Conservation (phyloP, 306 rosid genomes). For the Dalbergia cultrata region DNA sequence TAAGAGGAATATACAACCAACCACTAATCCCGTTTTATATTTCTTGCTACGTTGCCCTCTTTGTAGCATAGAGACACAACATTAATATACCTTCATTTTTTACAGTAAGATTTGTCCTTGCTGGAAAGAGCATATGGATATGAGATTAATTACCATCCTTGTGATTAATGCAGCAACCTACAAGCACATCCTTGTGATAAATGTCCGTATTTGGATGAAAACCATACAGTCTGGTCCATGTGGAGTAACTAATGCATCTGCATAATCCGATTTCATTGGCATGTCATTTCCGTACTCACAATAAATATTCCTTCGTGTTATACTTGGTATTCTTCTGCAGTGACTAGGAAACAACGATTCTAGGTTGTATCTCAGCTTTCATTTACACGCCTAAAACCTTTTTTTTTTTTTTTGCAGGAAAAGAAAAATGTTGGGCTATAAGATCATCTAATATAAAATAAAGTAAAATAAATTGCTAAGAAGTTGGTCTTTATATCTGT, state of each 20-base stretch:
- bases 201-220: conserved; percentile 16
- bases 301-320: conserved; percentile 15
- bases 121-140: neutral
- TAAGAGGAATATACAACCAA: neutral
- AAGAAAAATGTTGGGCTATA: neutral
- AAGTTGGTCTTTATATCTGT: neutral
- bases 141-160: neutral
- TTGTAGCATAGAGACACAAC: neutral
- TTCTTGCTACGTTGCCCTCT: neutral
- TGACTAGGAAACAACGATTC: conserved; percentile 4
- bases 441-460: neutral
- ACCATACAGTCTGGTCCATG: neutral
- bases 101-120: neutral
- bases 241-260: conserved; percentile 14
- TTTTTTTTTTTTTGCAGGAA: neutral
- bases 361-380: no score
- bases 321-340: conserved; percentile 4
- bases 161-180: conserved; percentile 8
- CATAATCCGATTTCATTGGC: neutral
- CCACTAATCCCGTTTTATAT: neutral
- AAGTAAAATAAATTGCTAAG: neutral
- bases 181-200: conserved; percentile 23
- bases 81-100: neutral
- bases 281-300: conserved; percentile 20
- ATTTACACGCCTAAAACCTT: neutral